A percentile compares a stretch with the other conserved stretches of the same genome.
Evolutionary conservation across 495 filamentous ascomycete species (phyloP).

Genomic region (Aspergillus steynii): DNA sequence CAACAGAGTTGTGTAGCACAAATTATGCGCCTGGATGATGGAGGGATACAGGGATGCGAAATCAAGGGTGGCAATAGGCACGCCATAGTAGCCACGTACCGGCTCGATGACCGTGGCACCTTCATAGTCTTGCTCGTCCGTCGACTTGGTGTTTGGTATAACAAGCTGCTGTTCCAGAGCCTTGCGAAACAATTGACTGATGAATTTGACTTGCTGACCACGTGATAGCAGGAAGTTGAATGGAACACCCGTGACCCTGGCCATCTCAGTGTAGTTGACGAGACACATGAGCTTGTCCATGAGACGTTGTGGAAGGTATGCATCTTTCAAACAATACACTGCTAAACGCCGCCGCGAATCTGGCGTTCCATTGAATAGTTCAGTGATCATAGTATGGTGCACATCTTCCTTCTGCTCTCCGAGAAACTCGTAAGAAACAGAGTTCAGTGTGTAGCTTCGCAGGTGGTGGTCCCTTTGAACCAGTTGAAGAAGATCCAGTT

Average conservation of each 20-base stretch:
- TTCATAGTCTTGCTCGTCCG: constrained; percentile 83
- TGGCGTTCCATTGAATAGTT: constrained; percentile 90
- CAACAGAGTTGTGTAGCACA: constrained; percentile 95
- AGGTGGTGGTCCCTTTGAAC: constrained; percentile 94
- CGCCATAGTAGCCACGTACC: constrained; percentile 84
- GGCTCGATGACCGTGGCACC: constrained; percentile 98
- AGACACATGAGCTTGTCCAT: constrained; percentile 98
- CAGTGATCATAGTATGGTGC: constrained; percentile 98
- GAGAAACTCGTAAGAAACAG: constrained; percentile 93
- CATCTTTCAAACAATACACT: constrained; percentile 97
- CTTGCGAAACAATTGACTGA: constrained; percentile 96
- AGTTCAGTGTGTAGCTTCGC: constrained; percentile 95
- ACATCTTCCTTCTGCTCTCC: constrained; percentile 99
- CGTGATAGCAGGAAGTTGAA: constrained; percentile 92
- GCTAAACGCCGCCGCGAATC: constrained; percentile 88
- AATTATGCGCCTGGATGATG: constrained; percentile 98
- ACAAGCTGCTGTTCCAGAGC: constrained; percentile 89
- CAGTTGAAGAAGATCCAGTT: constrained; percentile 89
- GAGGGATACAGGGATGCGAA: constrained; percentile 98
- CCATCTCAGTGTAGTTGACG: constrained; percentile 99
- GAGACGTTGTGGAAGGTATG: constrained; percentile 88
- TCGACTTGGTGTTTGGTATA: constrained; percentile 75
- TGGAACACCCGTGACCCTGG: constrained; percentile 96
- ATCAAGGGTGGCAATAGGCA: constrained; percentile 96
- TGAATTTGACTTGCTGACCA: constrained; percentile 96